These are phyloP conservation scores for Furcasterigmium sp. DNA, from an alignment of 2,329 filamentous ascomycete species.

Conservation along the genomic window DNA sequence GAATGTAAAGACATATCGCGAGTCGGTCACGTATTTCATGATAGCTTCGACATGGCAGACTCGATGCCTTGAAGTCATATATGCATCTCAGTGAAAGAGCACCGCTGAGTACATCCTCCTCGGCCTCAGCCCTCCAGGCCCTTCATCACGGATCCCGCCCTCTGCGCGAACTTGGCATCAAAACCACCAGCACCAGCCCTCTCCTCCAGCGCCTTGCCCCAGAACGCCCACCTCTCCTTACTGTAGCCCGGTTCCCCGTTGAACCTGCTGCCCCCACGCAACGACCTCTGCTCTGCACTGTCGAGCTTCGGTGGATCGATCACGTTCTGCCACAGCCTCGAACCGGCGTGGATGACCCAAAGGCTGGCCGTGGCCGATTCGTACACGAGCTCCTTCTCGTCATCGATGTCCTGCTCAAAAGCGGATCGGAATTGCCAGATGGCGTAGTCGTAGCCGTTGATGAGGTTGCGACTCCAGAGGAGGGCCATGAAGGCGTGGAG, in stretches of 20 bases:
- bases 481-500: slow-evolving; percentile 11
- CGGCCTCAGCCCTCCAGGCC: not conserved
- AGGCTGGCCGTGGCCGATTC: slow-evolving; percentile 4
- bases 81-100: too few species aligned
- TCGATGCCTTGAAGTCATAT: too few species aligned
- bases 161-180: not conserved
- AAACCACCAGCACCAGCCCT: not conserved
- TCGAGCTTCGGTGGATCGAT: not conserved
- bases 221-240: slow-evolving; percentile 10
- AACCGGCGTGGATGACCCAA: slow-evolving; percentile 9
- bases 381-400: slow-evolving; percentile 6
- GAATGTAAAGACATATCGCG: too few species aligned
- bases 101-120: too few species aligned
- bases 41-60: too few species aligned
- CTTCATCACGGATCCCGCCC: not conserved
- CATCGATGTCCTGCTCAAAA: slow-evolving; percentile 9
- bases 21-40: too few species aligned
- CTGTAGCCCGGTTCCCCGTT: slow-evolving; percentile 6
- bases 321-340: slow-evolving; percentile 8
- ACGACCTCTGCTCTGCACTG: slow-evolving; percentile 1
- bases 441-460: slow-evolving; percentile 9
- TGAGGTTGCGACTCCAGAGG: slow-evolving; percentile 11
- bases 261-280: slow-evolving; percentile 4
- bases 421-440: slow-evolving; percentile 9
- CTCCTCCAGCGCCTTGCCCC: slow-evolving; percentile 10